Percentiles rank a stretch among this genome's conserved stretches.
phyloP scores from a whole-genome alignment of 1,139 yeast genomes.

The Lodderomyces jiufengensis region DNA sequence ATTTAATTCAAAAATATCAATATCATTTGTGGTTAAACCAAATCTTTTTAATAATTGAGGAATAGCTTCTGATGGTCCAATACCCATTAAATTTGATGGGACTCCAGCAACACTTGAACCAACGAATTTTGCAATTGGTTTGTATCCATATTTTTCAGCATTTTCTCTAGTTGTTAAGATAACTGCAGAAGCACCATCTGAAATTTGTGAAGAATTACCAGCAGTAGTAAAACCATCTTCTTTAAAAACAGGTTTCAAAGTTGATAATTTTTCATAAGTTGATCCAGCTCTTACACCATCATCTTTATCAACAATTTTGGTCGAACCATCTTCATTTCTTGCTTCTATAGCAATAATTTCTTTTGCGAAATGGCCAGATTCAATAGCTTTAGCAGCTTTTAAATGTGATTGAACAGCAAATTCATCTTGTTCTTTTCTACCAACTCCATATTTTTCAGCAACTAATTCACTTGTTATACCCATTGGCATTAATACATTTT shows the following conservation, averaged over 20 bases:
- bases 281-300: slow-evolving; percentile 31
- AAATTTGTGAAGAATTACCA: slow-evolving; percentile 41
- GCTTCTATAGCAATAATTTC: slow-evolving; percentile 36
- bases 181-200: slow-evolving; percentile 44
- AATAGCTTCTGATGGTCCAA: slow-evolving; percentile 39
- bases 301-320: slow-evolving; percentile 19
- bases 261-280: slow-evolving; percentile 27
- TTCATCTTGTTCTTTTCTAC: slow-evolving; percentile 58
- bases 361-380: slow-evolving; percentile 31
- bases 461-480: slow-evolving; percentile 50
- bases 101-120: slow-evolving; percentile 37
- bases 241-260: slow-evolving; percentile 31
- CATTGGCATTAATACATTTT: slow-evolving; percentile 51
- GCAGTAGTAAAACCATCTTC: slow-evolving; percentile 39
- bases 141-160: slow-evolving; percentile 33
- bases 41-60: slow-evolving; percentile 28
- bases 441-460: slow-evolving; percentile 45
- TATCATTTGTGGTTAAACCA: slow-evolving; percentile 24
- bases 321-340: slow-evolving; percentile 20
- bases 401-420: slow-evolving; percentile 35
- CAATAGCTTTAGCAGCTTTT: slow-evolving; percentile 33
- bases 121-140: slow-evolving; percentile 39
- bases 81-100: slow-evolving; percentile 36
- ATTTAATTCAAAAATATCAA: slow-evolving; percentile 37
- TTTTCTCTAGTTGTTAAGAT: slow-evolving; percentile 31